Base-by-base conservation (phyloP, 2,329 filamentous ascomycete genomes). In the Rugonectria rugulosa region DNA sequence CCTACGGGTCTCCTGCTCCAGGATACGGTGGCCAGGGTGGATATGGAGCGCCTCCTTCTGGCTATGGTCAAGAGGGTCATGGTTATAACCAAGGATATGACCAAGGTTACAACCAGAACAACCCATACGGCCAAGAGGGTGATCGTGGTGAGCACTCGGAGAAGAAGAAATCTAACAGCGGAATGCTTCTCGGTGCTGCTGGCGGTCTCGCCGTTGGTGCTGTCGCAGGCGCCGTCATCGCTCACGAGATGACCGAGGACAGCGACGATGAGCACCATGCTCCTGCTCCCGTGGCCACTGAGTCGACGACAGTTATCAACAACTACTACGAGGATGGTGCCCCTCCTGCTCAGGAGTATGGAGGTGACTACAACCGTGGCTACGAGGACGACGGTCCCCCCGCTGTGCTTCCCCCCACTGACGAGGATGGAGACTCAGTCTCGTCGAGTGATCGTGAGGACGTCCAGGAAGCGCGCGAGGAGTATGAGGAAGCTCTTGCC, bases 121-220 rank as follows among this genome's bases (percentile, higher is more conserved):
- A n/a, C n/a, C n/a, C n/a, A n/a, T 31, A 49, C 15, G 42, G 29
- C 4, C 34, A 65, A 27, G 66, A 63, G n/a, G n/a, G n/a, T 24
- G 51, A 67, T 10, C 53, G 60, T 10, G 37, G 46, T n/a, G 52
- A 57, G 26, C 27, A 64, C 40, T 45, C 67, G 60, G 71, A 78
- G 61, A 73, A 76, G 64, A 72, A 72, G 34, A 78, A 79, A 53
- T 76, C 79, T 50, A 81, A 77, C 60, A 82, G 80, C 17, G 81
- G 81, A 64, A 77, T 86, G 68, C 73, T 88, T 38, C 77, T 85
- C 19, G 85, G 79, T 37, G 86, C 82, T 45, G 82, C 81, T 9
- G 86, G 79, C 29, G 87, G 86, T 71, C 68, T 88, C 17, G 85
- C 81, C 1, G 73, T 81, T 11, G 84, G 84, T 61, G 81, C 79